Conservation (phyloP, 108 stramenopile species). For the Licmophora abbreviata region DNA sequence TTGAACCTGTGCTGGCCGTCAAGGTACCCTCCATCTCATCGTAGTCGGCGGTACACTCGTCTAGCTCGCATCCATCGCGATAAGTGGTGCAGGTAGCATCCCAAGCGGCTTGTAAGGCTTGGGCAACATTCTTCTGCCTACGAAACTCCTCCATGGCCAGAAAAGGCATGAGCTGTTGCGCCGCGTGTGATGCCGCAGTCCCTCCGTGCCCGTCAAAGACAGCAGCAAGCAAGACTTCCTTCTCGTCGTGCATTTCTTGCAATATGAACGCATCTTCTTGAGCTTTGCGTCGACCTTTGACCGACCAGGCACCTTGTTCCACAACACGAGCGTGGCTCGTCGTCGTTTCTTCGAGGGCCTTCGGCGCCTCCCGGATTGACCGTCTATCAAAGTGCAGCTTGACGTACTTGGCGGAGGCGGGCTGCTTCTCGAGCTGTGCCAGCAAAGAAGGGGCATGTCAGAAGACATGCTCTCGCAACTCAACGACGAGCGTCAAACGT, state of each 20-base stretch:
- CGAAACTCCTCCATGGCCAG: constrained; percentile 13
- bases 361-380: constrained; percentile 2
- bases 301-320: constrained; percentile 69
- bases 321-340: constrained; percentile 16
- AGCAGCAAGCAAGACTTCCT: constrained; percentile 50
- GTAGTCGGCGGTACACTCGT: constrained; percentile 58
- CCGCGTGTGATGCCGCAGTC: constrained; percentile 44
- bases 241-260: constrained; percentile 54
- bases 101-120: constrained; percentile 43
- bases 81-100: constrained; percentile 44
- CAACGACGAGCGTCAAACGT: constrained; percentile 14
- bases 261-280: constrained; percentile 76
- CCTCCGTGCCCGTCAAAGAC: constrained; percentile 83
- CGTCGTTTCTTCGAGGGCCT: constrained; percentile 5
- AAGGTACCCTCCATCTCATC: constrained; percentile 62
- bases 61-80: constrained; percentile 43
- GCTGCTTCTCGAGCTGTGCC: constrained; percentile 32
- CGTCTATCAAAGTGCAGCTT: constrained; percentile 69
- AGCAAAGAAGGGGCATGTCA: no score
- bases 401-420: constrained; percentile 23
- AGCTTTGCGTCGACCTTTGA: constrained; percentile 45
- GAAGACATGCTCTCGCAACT: neutral
- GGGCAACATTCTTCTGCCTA: constrained; percentile 6
- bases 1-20: constrained; percentile 49
- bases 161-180: constrained; percentile 39